Evolutionary conservation across 163 green algal species (phyloP).

Genomic region (Coccomyxa subellipsoidea): DNA sequence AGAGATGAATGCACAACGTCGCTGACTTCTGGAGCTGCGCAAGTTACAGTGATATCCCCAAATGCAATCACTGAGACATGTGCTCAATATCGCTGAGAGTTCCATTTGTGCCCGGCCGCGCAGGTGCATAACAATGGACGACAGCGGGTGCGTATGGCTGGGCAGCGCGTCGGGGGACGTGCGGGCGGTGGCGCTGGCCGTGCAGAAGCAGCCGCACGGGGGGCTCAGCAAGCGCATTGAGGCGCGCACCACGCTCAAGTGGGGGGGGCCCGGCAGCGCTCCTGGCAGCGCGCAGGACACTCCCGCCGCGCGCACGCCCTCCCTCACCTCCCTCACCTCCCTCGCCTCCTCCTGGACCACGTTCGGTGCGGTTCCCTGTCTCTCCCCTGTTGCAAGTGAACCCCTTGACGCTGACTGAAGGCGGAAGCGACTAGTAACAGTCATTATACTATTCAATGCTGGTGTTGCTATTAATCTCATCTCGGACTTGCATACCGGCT

Average conservation of each 20-base stretch:
- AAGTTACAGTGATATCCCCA: too few species aligned
- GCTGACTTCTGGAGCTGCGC: too few species aligned
- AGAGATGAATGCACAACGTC: too few species aligned
- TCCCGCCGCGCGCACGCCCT: background rate
- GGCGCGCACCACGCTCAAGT: slow-evolving; percentile 19
- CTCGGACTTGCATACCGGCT: too few species aligned
- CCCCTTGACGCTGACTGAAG: too few species aligned
- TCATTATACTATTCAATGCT: too few species aligned
- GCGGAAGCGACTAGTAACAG: too few species aligned
- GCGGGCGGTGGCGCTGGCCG: slow-evolving; percentile 22
- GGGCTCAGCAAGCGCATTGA: slow-evolving; percentile 11
- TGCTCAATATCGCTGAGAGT: too few species aligned
- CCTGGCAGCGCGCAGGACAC: background rate
- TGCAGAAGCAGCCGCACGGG: slow-evolving; percentile 10
- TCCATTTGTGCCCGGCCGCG: too few species aligned
- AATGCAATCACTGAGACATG: too few species aligned
- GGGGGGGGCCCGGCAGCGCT: background rate
- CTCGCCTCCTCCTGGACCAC: background rate
- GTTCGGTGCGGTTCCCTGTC: background rate
- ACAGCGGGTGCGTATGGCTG: slow-evolving; percentile 36
- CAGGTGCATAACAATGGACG: slow-evolving; percentile 35
- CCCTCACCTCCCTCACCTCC: background rate
- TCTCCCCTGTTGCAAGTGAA: too few species aligned
- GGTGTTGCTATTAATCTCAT: too few species aligned
- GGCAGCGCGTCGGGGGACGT: slow-evolving; percentile 37